Base-by-base conservation (phyloP, 2,329 filamentous ascomycete species). In the Tolypocladium ophioglossoides region DNA sequence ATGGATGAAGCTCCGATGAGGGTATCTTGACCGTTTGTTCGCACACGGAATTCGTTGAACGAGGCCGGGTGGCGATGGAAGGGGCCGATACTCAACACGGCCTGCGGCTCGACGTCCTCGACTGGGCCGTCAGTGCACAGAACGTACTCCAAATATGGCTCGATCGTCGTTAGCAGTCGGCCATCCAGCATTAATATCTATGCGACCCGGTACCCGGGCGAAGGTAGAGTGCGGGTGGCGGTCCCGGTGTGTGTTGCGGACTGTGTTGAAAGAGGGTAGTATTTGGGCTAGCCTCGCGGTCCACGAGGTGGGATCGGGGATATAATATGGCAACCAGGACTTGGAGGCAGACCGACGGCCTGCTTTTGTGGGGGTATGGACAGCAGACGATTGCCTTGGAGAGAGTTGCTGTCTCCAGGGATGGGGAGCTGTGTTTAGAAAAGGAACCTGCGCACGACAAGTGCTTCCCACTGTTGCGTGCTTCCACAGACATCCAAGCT, bases 231-330 rank as follows among this genome's bases (percentile, higher is more conserved):
- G 44, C 27, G 27, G 18, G 44, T 32, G 18, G 18, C 32, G 24
- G 44, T 47, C 30, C 44, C 5, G 44, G 27, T n/a, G n/a, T 32
- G 44, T 16, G 27, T 16, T 47, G 44, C 24, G 20, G 27, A 32
- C 16, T 49, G 48, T 34, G 47, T 57, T 53, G 56, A 56, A 52
- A 32, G 44, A 30, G 56, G 55, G 55, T 56, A 37, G 55, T 52
- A 55, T 54, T 44, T 58, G 56, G 52, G 22, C 52, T 56, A 58
- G 55, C 51, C 54, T 52, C 50, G 48, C 50, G 55, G 54, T 56
- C 55, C 54, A 56, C 56, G 54, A 55, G 47, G 56, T 56, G 47
- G 56, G 50, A 56, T 56, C 52, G 40, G 53, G 50, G 55, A 58
- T 56, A 56, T 54, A 56, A 56, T 55, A 54, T 58, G 56, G 53